A percentile compares a stretch with the other conserved stretches of the same genome.
phyloP scores from a whole-genome alignment of 441 rosid genomes.

The Breynia disticha region DNA sequence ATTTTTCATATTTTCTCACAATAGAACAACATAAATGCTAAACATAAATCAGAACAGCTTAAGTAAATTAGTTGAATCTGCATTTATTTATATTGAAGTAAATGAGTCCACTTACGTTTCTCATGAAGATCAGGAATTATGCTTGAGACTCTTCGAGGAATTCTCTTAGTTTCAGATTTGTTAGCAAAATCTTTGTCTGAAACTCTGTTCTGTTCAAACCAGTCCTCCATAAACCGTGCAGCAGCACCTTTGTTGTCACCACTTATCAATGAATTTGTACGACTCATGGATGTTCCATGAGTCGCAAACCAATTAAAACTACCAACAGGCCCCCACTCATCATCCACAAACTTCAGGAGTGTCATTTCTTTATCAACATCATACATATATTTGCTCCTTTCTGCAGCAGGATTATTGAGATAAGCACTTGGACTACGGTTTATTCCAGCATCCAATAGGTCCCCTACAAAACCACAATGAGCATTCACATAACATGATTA shows the following conservation, averaged over 20 bases:
- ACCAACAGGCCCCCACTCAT: constrained; percentile 77
- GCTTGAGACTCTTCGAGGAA: constrained; percentile 65
- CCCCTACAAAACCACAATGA: constrained; percentile 39
- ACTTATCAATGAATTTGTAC: constrained; percentile 80
- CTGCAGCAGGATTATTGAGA: constrained; percentile 67
- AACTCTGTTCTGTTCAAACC: constrained; percentile 44
- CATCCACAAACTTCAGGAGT: constrained; percentile 82
- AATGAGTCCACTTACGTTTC: constrained; percentile 40
- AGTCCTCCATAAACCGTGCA: constrained; percentile 86
- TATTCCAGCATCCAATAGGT: constrained; percentile 74
- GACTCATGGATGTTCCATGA: constrained; percentile 97
- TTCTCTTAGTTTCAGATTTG: constrained; percentile 28
- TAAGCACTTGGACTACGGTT: constrained; percentile 96
- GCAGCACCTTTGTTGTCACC: constrained; percentile 98
- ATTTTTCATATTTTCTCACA: too few relatives aligned
- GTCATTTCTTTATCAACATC: constrained; percentile 92
- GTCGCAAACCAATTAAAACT: constrained; percentile 96
- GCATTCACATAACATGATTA: background rate
- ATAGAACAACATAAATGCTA: background rate
- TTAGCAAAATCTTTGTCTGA: constrained; percentile 7
- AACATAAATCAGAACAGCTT: background rate
- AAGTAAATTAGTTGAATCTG: background rate
- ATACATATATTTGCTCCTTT: constrained; percentile 60
- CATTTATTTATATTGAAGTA: background rate
- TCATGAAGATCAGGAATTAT: constrained; percentile 32